Conservation (phyloP, 176 grass and related monocot genomes). For the Bonia amplexicaulis region DNA sequence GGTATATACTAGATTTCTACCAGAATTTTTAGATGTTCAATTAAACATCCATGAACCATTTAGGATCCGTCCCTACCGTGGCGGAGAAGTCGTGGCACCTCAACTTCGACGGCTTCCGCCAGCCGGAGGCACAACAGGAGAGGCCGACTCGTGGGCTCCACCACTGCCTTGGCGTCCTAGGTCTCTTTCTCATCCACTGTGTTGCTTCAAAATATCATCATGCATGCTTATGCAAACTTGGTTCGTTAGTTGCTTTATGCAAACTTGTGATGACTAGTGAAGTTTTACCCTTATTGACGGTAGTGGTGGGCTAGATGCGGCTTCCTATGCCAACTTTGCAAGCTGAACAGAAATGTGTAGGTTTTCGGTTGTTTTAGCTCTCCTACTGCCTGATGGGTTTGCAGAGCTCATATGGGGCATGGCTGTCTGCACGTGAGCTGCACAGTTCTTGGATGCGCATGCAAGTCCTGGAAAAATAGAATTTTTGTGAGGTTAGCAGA, state of each 20-base stretch:
- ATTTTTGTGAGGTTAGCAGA: neutral
- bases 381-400: neutral
- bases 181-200: neutral
- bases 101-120: slow-evolving; percentile 60
- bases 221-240: neutral
- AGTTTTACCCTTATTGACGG: neutral
- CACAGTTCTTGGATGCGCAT: slow-evolving; percentile 14
- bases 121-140: slow-evolving; percentile 48
- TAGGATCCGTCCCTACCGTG: neutral
- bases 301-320: slow-evolving; percentile 27
- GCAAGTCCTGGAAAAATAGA: neutral
- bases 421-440: neutral
- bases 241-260: neutral
- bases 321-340: neutral
- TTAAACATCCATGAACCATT: too few relatives aligned
- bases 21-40: too few relatives aligned
- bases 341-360: neutral
- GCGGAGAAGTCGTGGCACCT: slow-evolving; percentile 47
- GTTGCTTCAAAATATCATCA: neutral
- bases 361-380: neutral
- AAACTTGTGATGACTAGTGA: neutral
- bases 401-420: neutral
- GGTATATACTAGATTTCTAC: too few relatives aligned
- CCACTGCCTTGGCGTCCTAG: slow-evolving; percentile 70
- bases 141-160: slow-evolving; percentile 50